Conservation (phyloP, 768 basidiomycete genomes). For the Cystobasidium tubakii region DNA sequence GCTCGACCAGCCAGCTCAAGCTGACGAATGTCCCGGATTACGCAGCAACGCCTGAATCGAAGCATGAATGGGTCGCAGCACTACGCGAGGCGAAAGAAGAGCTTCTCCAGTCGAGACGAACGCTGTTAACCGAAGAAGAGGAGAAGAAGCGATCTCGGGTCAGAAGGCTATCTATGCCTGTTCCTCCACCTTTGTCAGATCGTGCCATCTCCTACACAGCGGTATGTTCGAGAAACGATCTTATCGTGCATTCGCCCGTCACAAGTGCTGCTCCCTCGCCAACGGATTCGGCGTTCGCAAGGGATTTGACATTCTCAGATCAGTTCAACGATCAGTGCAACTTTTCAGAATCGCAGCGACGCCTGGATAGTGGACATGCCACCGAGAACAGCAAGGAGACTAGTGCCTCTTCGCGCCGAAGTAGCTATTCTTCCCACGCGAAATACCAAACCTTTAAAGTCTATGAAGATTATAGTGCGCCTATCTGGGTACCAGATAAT, state of each 20-base stretch:
- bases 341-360: background rate
- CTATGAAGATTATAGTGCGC: constrained; percentile 72
- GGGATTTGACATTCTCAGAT: background rate
- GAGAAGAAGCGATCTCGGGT: background rate
- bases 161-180: constrained; percentile 11
- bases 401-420: background rate
- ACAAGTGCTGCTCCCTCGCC: background rate
- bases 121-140: constrained; percentile 44
- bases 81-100: constrained; percentile 45
- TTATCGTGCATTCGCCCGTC: background rate
- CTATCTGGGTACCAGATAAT: constrained; percentile 85
- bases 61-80: constrained; percentile 45
- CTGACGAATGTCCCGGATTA: too few relatives aligned
- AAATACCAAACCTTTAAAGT: constrained; percentile 3
- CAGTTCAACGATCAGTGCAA: constrained; percentile 18
- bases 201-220: background rate
- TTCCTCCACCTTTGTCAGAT: background rate
- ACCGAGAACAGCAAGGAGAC: background rate
- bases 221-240: background rate
- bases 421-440: background rate
- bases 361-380: background rate
- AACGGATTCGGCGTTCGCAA: background rate
- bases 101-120: constrained; percentile 43
- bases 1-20: too few relatives aligned
- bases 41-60: constrained; percentile 40